These are phyloP conservation scores for Micractinium sp. DNA, from an alignment of 139 green algal genomes.

Conservation along the genomic window DNA sequence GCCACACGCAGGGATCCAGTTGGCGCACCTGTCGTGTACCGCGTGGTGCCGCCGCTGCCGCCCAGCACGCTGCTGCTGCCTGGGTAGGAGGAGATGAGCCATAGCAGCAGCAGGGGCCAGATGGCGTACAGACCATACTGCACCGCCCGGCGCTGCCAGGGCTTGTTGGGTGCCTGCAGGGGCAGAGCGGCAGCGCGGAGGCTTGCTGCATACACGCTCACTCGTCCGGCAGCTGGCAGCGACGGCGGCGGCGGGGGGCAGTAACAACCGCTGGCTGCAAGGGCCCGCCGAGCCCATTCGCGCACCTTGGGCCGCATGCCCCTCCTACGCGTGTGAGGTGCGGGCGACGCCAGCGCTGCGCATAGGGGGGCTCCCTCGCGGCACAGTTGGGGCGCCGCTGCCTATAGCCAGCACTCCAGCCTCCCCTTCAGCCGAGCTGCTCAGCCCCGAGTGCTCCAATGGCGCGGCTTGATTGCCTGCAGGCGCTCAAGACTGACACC, in stretches of 20 bases:
- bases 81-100: constrained; percentile 22
- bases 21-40: neutral
- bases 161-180: constrained; percentile 8
- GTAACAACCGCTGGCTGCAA: neutral
- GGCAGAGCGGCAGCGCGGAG: neutral
- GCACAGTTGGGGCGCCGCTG: too few relatives aligned
- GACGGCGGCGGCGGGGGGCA: neutral
- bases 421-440: too few relatives aligned
- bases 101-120: constrained; percentile 27
- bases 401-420: too few relatives aligned
- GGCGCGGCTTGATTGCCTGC: too few relatives aligned
- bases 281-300: neutral
- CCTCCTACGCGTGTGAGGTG: neutral
- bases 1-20: too few relatives aligned
- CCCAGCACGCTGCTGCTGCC: neutral
- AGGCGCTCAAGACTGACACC: too few relatives aligned
- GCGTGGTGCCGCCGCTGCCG: neutral
- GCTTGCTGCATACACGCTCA: neutral
- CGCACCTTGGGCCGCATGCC: constrained; percentile 30
- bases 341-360: constrained; percentile 18
- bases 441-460: too few relatives aligned
- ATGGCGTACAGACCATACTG: constrained; percentile 24
- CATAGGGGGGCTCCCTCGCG: neutral
- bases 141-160: neutral
- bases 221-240: neutral